These are phyloP conservation scores for Epichloe sp. DNA, from an alignment of 2,329 filamentous ascomycete genomes.

Conservation along the genomic window DNA sequence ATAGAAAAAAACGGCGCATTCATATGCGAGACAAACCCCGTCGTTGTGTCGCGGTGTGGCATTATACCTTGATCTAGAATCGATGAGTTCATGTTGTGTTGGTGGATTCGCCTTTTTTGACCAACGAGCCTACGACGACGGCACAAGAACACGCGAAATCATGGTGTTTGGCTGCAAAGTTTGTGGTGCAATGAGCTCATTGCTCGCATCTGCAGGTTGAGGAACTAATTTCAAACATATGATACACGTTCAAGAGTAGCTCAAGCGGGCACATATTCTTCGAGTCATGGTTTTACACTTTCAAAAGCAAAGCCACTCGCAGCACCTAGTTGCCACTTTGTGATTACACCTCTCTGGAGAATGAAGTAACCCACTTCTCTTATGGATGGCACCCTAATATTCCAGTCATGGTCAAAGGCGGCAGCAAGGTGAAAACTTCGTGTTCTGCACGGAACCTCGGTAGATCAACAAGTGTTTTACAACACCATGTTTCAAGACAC, in stretches of 20 bases:
- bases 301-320: too few species aligned
- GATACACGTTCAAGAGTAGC: not conserved
- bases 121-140: not conserved
- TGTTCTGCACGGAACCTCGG: too few species aligned
- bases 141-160: not conserved
- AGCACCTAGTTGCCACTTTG: too few species aligned
- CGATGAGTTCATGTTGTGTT: not conserved
- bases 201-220: not conserved
- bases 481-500: too few species aligned
- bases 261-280: too few species aligned
- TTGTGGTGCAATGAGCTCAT: not conserved
- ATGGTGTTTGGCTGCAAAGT: not conserved
- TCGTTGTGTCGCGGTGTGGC: not conserved
- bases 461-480: too few species aligned
- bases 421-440: too few species aligned
- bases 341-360: too few species aligned
- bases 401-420: too few species aligned
- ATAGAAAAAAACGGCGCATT: not conserved
- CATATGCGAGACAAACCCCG: not conserved
- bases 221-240: not conserved
- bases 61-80: slow-evolving; percentile 1
- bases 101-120: not conserved
- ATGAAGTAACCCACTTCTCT: too few species aligned
- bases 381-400: too few species aligned
- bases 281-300: too few species aligned